Conservation (phyloP, 257 asterid genomes). For the Gynochthodes officinalis region DNA sequence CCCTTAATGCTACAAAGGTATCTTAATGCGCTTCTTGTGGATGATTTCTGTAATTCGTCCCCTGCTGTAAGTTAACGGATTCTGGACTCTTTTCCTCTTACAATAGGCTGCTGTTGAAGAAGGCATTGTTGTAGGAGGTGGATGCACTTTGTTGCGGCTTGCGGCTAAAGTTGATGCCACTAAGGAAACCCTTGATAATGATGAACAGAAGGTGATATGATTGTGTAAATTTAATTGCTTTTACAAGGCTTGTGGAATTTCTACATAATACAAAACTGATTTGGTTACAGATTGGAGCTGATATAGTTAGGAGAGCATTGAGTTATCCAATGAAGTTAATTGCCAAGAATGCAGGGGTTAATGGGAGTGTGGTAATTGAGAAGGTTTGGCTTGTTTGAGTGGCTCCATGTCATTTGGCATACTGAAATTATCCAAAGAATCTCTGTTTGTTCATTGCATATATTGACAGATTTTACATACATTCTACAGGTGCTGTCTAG, state of each 20-base stretch:
- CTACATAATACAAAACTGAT: background rate
- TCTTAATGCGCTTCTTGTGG: background rate
- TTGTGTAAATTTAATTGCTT: background rate
- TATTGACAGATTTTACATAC: background rate
- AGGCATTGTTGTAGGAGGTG: slow-evolving; percentile 78
- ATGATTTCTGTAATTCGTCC: too few relatives aligned
- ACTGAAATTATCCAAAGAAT: background rate
- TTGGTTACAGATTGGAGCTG: slow-evolving; percentile 53
- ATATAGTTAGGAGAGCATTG: slow-evolving; percentile 54
- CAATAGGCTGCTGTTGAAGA: slow-evolving; percentile 69
- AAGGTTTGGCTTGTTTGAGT: slow-evolving; percentile 31
- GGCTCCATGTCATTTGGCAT: background rate
- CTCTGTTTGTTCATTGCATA: background rate
- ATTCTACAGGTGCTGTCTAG: slow-evolving; percentile 41
- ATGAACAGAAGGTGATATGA: slow-evolving; percentile 29
- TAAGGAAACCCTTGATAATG: slow-evolving; percentile 52
- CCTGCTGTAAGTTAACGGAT: background rate
- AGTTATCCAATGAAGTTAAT: slow-evolving; percentile 57
- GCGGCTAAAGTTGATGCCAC: slow-evolving; percentile 51
- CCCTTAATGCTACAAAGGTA: slow-evolving; percentile 45
- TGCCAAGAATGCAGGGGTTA: slow-evolving; percentile 61
- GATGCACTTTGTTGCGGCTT: slow-evolving; percentile 59
- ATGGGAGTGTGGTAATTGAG: slow-evolving; percentile 54
- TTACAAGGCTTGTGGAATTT: background rate
- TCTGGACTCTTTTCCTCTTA: background rate